Conservation (phyloP, 805 yeast species). For the Priceomyces melissophilus region DNA sequence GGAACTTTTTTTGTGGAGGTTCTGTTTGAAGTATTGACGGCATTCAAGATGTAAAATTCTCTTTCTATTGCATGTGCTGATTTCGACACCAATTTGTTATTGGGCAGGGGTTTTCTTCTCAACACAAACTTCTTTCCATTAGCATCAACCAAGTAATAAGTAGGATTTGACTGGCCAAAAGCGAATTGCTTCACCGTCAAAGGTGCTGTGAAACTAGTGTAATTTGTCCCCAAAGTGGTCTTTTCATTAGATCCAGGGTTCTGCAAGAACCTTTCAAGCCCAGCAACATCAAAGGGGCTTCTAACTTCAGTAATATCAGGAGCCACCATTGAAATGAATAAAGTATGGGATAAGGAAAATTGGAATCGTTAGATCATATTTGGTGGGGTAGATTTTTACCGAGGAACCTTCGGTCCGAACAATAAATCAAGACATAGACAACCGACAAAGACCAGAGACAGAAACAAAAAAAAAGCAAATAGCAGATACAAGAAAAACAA, state of each 20-base stretch:
- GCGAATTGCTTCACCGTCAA: slow-evolving; percentile 47
- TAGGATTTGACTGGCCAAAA: slow-evolving; percentile 65
- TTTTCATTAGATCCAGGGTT: slow-evolving; percentile 9
- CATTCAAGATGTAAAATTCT: slow-evolving; percentile 50
- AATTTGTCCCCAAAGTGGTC: slow-evolving; percentile 21
- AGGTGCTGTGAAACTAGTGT: slow-evolving; percentile 25
- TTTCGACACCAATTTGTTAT: slow-evolving; percentile 46
- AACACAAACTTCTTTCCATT: slow-evolving; percentile 42
- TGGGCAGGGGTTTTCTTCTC: slow-evolving; percentile 54
- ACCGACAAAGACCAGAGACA: no score
- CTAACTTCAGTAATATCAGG: slow-evolving; percentile 32
- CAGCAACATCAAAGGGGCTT: slow-evolving; percentile 26
- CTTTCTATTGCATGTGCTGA: slow-evolving; percentile 64
- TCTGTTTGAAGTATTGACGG: slow-evolving; percentile 28
- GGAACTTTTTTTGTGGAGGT: slow-evolving; percentile 37
- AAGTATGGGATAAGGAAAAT: no score
- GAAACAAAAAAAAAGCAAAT: no score
- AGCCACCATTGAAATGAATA: slow-evolving; percentile 2
- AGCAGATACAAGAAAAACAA: no score
- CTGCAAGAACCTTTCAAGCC: slow-evolving; percentile 20
- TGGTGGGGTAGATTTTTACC: no score
- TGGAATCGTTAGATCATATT: no score
- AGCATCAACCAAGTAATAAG: slow-evolving; percentile 47
- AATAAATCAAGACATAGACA: no score
- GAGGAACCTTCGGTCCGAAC: no score